These are phyloP conservation scores for Letharia lupina DNA, from an alignment of 495 filamentous ascomycete species.

Conservation along the genomic window DNA sequence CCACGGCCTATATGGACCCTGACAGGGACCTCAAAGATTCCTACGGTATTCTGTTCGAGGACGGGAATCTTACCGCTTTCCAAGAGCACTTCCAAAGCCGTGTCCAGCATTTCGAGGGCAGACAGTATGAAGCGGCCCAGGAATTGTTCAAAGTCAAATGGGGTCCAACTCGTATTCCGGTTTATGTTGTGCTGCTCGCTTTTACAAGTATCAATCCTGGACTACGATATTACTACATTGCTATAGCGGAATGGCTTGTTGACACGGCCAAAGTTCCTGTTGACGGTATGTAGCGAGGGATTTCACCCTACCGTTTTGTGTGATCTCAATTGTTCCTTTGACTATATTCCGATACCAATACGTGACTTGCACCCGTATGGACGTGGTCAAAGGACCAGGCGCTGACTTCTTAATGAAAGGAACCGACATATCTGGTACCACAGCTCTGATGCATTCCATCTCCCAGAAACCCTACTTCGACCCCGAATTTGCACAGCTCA, in stretches of 20 bases:
- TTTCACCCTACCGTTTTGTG: not conserved
- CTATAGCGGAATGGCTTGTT: not conserved
- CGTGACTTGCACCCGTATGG: not conserved
- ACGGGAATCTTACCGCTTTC: not conserved
- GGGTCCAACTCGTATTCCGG: not conserved
- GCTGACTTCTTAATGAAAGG: not conserved
- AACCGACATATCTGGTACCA: not conserved
- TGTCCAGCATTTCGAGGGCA: not conserved
- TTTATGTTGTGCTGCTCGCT: slow-evolving; percentile 1
- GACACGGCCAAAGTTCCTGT: not conserved
- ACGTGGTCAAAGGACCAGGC: not conserved
- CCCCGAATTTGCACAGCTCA: not conserved
- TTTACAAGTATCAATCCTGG: not conserved
- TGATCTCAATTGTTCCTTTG: not conserved
- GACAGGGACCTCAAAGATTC: not conserved
- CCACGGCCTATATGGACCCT: not conserved
- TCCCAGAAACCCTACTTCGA: not conserved
- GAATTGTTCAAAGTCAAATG: not conserved
- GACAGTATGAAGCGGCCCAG: not conserved
- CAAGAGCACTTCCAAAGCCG: not conserved
- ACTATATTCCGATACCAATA: not conserved
- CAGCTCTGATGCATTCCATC: slow-evolving; percentile 2
- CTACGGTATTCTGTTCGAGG: not conserved
- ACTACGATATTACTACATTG: not conserved
- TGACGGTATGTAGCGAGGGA: not conserved